These are phyloP conservation scores for Echeveria elegans DNA, from an alignment of 164 flowering plant genomes.

Conservation along the genomic window DNA sequence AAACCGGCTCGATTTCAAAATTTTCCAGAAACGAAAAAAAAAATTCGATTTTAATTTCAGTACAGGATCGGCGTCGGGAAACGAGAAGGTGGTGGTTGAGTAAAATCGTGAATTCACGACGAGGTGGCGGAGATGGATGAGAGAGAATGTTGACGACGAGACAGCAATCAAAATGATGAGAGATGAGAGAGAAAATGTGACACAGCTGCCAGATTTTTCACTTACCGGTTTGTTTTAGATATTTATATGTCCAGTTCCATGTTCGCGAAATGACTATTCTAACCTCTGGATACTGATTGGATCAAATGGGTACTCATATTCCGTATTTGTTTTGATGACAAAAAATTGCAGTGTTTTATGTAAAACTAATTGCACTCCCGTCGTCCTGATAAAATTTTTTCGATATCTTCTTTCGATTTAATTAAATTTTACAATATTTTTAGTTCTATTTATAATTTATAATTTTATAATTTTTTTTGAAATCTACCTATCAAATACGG, in stretches of 20 bases:
- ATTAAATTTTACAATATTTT: no score
- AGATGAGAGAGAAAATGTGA: constrained; percentile 7
- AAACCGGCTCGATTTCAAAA: constrained; percentile 10
- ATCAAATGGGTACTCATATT: no score
- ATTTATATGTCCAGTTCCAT: not conserved
- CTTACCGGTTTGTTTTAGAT: not conserved
- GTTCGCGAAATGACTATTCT: not conserved
- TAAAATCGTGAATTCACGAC: constrained; percentile 7
- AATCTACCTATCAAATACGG: no score
- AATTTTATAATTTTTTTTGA: no score
- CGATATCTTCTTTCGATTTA: no score
- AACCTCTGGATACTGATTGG: not conserved
- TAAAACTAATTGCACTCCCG: no score
- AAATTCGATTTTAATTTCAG: no score
- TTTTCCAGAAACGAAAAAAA: not conserved
- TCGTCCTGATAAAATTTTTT: no score
- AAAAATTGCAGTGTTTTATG: no score
- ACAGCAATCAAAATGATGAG: not conserved
- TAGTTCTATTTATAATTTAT: no score
- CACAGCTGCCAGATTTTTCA: not conserved
- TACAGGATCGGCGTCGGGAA: not conserved
- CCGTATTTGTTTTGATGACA: no score
- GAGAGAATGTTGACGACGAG: not conserved
- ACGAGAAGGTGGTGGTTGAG: not conserved
- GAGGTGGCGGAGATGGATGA: not conserved